Conservation (phyloP, 345 rosid species). For the Ailanthus altissimus region DNA sequence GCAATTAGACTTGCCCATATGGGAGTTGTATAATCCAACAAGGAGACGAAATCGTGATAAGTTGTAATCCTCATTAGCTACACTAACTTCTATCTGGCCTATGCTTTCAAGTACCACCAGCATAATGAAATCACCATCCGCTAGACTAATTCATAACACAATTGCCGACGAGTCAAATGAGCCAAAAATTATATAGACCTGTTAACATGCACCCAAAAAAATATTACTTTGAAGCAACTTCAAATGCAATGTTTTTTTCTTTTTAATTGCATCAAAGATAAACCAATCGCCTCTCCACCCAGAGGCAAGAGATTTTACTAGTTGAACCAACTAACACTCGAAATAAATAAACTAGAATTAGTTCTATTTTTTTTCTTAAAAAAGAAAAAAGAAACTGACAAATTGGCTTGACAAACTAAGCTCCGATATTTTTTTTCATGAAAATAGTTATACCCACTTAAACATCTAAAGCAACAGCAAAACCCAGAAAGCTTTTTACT, state of each 20-base stretch:
- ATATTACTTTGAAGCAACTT: neutral
- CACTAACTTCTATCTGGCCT: slow-evolving; percentile 16
- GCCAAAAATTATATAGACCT: neutral
- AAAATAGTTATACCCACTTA: neutral
- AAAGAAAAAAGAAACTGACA: too few species aligned
- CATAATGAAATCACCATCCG: slow-evolving; percentile 30
- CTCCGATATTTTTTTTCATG: neutral
- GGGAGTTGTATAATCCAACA: slow-evolving; percentile 52
- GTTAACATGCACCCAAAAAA: neutral
- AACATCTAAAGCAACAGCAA: slow-evolving; percentile 7
- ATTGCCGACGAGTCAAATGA: slow-evolving; percentile 1
- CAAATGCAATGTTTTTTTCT: neutral
- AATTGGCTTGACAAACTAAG: neutral
- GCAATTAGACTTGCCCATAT: slow-evolving; percentile 75
- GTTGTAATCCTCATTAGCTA: slow-evolving; percentile 20
- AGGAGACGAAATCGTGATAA: neutral
- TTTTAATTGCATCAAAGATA: neutral
- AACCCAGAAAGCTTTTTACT: neutral
- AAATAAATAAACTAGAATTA: too few species aligned
- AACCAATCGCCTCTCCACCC: too few species aligned
- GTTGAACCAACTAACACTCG: too few species aligned
- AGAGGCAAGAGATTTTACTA: too few species aligned
- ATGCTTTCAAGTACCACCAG: slow-evolving; percentile 27
- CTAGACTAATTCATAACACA: slow-evolving; percentile 10
- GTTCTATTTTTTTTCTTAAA: too few species aligned